These are phyloP conservation scores for Solanum chacoense DNA, from an alignment of 305 asterid genomes.

Conservation along the genomic window DNA sequence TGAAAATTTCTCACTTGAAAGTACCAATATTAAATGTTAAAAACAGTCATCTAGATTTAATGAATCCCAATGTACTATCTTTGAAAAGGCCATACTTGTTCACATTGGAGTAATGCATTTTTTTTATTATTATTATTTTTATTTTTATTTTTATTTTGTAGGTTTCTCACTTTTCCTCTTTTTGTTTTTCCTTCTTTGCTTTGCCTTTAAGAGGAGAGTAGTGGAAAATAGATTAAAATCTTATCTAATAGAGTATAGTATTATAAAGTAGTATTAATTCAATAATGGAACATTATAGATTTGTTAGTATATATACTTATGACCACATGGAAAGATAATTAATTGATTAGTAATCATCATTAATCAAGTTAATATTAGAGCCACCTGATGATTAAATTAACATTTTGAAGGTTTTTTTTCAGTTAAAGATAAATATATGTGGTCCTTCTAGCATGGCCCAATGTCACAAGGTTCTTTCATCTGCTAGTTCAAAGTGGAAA, in stretches of 20 bases:
- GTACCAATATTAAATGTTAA: neutral
- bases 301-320: neutral
- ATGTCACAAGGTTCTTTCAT: conserved; percentile 3
- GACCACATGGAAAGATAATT: neutral
- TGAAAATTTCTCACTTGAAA: neutral
- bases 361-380: neutral
- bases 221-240: neutral
- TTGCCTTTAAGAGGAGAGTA: neutral
- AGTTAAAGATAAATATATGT: neutral
- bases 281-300: neutral
- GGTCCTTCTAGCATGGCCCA: conserved; percentile 24
- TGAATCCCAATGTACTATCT: neutral
- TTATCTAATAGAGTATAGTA: neutral
- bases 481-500: conserved; percentile 2
- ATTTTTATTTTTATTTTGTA: neutral
- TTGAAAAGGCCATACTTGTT: neutral
- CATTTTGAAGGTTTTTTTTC: neutral
- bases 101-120: neutral
- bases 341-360: neutral
- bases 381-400: neutral
- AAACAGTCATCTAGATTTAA: neutral
- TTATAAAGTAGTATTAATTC: neutral
- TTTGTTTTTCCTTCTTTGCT: neutral
- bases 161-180: neutral
- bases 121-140: neutral